Evolutionary conservation across 768 basidiomycete species (phyloP), one percentile per base, ranked within the genome.

Genomic region (Tricholoma matsutake): DNA sequence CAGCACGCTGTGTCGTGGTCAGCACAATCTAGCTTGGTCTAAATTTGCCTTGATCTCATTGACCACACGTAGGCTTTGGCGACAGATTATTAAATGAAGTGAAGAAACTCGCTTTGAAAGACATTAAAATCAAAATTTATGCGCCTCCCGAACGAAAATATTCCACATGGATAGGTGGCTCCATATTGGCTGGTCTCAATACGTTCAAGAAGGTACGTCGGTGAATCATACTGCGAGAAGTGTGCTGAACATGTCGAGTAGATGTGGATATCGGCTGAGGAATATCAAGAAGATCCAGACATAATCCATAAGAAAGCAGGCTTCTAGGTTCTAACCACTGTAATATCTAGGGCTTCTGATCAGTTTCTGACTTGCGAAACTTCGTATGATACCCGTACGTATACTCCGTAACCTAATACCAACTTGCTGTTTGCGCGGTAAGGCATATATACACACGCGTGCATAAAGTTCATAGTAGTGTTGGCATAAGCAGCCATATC

Each of bases 181-280:
- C 93, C 59, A 99, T 99, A 71, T 77, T 99, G 56, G 96, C 96
- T 54, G 96, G 96, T 39, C 74, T 99, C 63, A 95, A 86, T 66
- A 97, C 97, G 35, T 99, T 99, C 83, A 98, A 96, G 78, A 97
- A 97, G 88, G 95, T 91, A 59, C 51, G 31, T 49, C 25, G 28
- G 13, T 31, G 28, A 31, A 31, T 10, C 16, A 53, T 32, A 9
- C 16, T 52, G 29, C 47, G 11, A 11, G 28, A 53, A 18, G 6
- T 10, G 6, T n/a, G 25, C 29, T 53, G 29, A 32, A 10, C 7
- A 8, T 28, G 47, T 52, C 57, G 37, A 59, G 16, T 60, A 97
- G 94, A 98, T 99, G 96, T 99, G 97, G 96, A 94, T 99, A 55
- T 96, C 94, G 51, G 95, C 96, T 39, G 96, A 99, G 75, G 97